phyloP scores from a whole-genome alignment of 805 yeast genomes.

The Saccharomycopsis sp. region DNA sequence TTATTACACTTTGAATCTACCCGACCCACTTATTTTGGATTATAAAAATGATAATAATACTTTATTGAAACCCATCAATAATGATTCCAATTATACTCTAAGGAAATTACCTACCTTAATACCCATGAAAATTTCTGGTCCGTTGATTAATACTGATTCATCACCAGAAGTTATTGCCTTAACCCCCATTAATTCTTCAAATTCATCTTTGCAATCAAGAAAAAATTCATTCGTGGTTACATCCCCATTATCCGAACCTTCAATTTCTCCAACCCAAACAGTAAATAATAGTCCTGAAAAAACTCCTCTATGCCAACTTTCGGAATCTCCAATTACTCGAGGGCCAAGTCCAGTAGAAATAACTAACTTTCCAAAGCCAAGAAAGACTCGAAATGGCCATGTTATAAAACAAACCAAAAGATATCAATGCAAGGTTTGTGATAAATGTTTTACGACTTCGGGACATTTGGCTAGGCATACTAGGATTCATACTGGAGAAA shows the following conservation, averaged over 20 bases:
- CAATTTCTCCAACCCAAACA: no score
- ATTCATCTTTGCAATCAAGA: not conserved
- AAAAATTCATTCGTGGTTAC: not conserved
- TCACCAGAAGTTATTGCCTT: not conserved
- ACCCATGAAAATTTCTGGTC: conserved; percentile 11
- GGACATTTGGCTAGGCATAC: conserved; percentile 89
- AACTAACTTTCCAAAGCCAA: no score
- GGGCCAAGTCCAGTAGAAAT: not conserved
- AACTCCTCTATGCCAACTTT: not conserved
- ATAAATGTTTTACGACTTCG: conserved; percentile 67
- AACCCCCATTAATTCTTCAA: not conserved
- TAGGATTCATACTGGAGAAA: conserved; percentile 86
- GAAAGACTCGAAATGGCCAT: not conserved
- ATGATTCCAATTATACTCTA: no score
- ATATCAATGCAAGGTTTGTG: conserved; percentile 48
- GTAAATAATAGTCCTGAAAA: no score
- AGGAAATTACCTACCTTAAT: conserved; percentile 12
- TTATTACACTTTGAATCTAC: no score
- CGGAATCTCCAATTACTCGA: not conserved
- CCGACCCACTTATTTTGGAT: no score
- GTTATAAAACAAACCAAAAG: conserved; percentile 21
- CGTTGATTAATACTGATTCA: conserved; percentile 1
- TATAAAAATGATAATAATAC: no score
- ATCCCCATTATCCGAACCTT: no score
- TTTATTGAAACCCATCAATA: no score